A percentile compares a stretch with the other conserved stretches of the same genome.
Conservation (phyloP, 2,329 filamentous ascomycete genomes). For the Neofusicoccum sp. region DNA sequence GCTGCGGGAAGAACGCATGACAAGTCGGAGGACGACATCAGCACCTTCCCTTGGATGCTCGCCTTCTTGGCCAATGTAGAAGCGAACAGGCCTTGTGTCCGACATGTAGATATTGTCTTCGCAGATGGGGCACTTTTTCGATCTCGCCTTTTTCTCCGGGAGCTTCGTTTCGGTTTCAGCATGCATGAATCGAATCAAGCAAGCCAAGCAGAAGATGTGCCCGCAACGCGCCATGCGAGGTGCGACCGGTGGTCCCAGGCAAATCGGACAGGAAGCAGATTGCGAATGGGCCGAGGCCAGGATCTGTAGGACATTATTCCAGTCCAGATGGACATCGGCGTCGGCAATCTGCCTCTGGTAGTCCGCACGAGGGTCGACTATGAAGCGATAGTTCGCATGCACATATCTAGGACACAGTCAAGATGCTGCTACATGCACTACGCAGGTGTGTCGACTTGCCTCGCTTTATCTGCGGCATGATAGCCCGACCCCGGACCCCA, state of each 20-base stretch:
- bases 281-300: conserved; percentile 90
- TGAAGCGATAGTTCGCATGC: conserved; percentile 96
- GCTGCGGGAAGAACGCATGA: conserved; percentile 77
- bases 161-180: conserved; percentile 68
- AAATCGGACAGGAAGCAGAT: conserved; percentile 88
- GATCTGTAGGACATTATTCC: conserved; percentile 88
- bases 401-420: conserved; percentile 63
- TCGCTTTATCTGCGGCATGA: conserved; percentile 87
- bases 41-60: conserved; percentile 78
- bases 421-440: not conserved
- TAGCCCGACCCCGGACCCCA: conserved; percentile 89
- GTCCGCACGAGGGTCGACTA: conserved; percentile 79
- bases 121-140: conserved; percentile 96
- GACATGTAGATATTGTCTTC: conserved; percentile 92
- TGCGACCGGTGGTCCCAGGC: conserved; percentile 87
- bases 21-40: conserved; percentile 85
- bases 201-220: conserved; percentile 94
- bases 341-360: conserved; percentile 82
- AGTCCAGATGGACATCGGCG: conserved; percentile 87
- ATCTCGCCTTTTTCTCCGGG: conserved; percentile 71
- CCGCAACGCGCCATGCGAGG: conserved; percentile 97
- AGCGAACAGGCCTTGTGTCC: conserved; percentile 85
- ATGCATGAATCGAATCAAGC: conserved; percentile 94
- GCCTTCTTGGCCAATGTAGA: conserved; percentile 87
- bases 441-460: conserved; percentile 53